phyloP scores from a whole-genome alignment of 176 grass and related monocot species.

The sorghum (Sorghum bicolor) region DNA sequence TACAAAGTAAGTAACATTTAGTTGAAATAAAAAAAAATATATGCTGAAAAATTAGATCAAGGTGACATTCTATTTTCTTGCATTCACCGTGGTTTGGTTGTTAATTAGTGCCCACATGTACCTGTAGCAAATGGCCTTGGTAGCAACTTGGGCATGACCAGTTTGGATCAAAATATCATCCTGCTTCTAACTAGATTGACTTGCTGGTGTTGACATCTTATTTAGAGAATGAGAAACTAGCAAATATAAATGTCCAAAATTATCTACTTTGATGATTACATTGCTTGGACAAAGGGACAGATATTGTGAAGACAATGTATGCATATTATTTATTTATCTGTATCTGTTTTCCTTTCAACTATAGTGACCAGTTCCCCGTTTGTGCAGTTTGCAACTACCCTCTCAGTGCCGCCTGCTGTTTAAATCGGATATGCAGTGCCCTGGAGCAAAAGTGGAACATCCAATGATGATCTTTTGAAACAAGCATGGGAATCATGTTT shows the following conservation, averaged over 20 bases:
- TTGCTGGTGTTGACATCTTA: background rate
- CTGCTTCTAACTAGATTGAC: background rate
- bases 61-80: background rate
- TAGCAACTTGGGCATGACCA: background rate
- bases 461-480: constrained; percentile 40
- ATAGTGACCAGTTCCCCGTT: constrained; percentile 1
- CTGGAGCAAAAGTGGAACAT: constrained; percentile 96
- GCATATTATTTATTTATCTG: background rate
- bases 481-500: background rate
- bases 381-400: constrained; percentile 89
- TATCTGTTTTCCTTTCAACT: background rate
- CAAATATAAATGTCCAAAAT: background rate
- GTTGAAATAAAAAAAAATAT: background rate
- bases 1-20: constrained; percentile 65
- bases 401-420: constrained; percentile 88
- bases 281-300: background rate
- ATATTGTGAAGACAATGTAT: background rate
- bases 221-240: background rate
- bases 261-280: background rate
- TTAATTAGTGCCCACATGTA: background rate
- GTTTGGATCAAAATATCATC: background rate
- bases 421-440: constrained; percentile 88
- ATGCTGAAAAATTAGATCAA: background rate
- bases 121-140: background rate
- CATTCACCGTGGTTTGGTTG: background rate